A percentile compares a stretch with the other conserved stretches of the same genome.
These are phyloP conservation scores for Arabidopsis lyrata DNA, from an alignment of 441 rosid genomes.

Conservation along the genomic window DNA sequence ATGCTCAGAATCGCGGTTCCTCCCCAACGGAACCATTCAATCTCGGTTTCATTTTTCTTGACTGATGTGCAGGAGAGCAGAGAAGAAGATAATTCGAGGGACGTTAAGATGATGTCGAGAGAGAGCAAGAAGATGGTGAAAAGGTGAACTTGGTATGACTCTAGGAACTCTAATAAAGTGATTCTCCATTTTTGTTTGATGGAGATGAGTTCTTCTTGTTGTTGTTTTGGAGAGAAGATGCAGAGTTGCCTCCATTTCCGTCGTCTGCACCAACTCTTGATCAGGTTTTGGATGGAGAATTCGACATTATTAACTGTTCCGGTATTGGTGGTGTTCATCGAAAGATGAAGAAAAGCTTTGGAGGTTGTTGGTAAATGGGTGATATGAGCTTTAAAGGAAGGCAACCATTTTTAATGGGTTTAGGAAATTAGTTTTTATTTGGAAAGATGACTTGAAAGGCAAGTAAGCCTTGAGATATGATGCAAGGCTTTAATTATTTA, in stretches of 20 bases:
- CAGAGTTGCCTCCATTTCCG: conserved; percentile 60
- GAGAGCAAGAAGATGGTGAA: conserved; percentile 57
- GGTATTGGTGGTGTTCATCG: conserved; percentile 49
- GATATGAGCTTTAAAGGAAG: conserved; percentile 36
- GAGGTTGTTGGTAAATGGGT: conserved; percentile 5
- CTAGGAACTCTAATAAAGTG: conserved; percentile 49
- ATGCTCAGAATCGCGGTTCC: conserved; percentile 60
- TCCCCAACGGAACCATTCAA: conserved; percentile 66
- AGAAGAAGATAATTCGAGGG: conserved; percentile 69
- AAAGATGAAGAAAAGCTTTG: conserved; percentile 1
- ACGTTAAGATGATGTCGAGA: conserved; percentile 58
- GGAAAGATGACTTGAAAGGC: conserved; percentile 38
- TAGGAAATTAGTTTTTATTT: not conserved
- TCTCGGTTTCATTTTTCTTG: not conserved
- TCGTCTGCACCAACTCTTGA: conserved; percentile 56
- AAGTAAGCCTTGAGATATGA: conserved; percentile 28
- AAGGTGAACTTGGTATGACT: conserved; percentile 52
- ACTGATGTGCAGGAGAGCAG: conserved; percentile 49
- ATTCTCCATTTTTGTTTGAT: conserved; percentile 56
- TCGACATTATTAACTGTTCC: conserved; percentile 61
- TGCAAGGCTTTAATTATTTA: conserved; percentile 4
- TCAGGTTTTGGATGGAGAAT: conserved; percentile 52
- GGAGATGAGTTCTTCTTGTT: conserved; percentile 14
- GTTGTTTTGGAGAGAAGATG: conserved; percentile 33
- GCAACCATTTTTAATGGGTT: conserved; percentile 18